Evolutionary conservation across 371 early-diverging fungal genomes (phyloP), one percentile per base, ranked within the genome.

Genomic region (Actinomortierella ambigua): DNA sequence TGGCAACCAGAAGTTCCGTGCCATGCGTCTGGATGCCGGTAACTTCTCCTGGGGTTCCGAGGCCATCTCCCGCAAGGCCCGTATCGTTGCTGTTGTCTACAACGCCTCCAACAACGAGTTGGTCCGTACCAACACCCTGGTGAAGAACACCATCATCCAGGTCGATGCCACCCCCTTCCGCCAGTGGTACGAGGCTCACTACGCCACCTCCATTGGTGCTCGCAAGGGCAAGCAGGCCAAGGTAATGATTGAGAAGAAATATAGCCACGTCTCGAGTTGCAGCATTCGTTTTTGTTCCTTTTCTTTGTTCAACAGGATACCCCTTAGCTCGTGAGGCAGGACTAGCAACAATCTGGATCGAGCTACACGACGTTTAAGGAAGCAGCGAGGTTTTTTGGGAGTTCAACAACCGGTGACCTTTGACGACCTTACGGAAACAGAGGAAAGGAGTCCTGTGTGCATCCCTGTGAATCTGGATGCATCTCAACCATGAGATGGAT

Each of bases 61-160:
- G 85, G 82, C 93, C 65, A 78, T 89, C 82, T 89, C 98, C 67
- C 93, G 93, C 88, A 98, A 96, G 91, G 88, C 96, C 69, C 94
- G 98, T 88, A 92, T 98, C 77, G 86, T 96, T 79, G 88, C 91
- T 68, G 99, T 99, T 75, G 94, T 95, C 65, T 99, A 99, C 94
- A 99, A 99, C 87, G 93, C 99, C 75, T 94, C 97, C 85, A 98
- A 96, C 95, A 99, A 99, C 93, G 99, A 99, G 86, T 89, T 99
- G 79, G 98, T 99, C 82, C 96, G 99, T 82, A 99, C 99, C 84
- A 99, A 99, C 91, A 99, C 99, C 64, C 89, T 99, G 54, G 99
- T 99, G 59, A 99, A 99, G 93, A 92, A 95, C 71, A 90, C 95
- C 79, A 93, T 99, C 73, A 92, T 99, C 65, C 98, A 99, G 85